Conservation (phyloP, 192 early-diverging fungal species). For the Rhizoclosmatium sp. region DNA sequence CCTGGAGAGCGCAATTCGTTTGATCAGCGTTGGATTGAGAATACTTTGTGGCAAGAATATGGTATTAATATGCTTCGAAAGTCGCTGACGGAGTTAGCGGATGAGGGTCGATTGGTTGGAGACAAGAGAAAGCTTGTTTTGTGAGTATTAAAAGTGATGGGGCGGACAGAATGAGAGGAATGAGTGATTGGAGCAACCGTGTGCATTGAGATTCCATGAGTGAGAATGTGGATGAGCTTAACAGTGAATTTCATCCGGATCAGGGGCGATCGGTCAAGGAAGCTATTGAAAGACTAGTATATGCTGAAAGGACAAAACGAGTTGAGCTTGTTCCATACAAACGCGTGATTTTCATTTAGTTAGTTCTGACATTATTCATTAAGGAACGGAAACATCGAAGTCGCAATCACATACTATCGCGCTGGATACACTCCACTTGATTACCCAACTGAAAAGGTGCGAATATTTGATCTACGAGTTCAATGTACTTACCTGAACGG, state of each 20-base stretch:
- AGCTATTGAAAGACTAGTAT: no score
- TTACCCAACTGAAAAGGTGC: slow-evolving; percentile 76
- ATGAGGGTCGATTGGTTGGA: slow-evolving; percentile 66
- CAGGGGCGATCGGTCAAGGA: no score
- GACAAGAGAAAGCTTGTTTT: slow-evolving; percentile 66
- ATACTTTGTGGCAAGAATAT: slow-evolving; percentile 56
- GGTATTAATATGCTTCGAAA: slow-evolving; percentile 58
- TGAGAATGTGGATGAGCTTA: no score
- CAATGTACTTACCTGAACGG: not conserved
- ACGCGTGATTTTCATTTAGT: slow-evolving; percentile 1
- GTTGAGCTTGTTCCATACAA: not conserved
- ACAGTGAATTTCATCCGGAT: no score
- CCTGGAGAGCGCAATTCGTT: slow-evolving; percentile 91
- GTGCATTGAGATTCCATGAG: no score
- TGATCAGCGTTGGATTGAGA: slow-evolving; percentile 92
- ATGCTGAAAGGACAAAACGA: no score
- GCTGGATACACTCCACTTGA: slow-evolving; percentile 92
- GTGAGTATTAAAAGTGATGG: slow-evolving; percentile 56
- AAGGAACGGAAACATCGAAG: slow-evolving; percentile 72
- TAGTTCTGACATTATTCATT: not conserved
- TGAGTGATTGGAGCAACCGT: no score
- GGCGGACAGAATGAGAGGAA: no score
- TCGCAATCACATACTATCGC: slow-evolving; percentile 90
- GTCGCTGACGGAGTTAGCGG: slow-evolving; percentile 73
- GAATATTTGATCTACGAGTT: not conserved